These are phyloP conservation scores for Leptographium lundbergii DNA, from an alignment of 2,329 filamentous ascomycete species.

Conservation along the genomic window DNA sequence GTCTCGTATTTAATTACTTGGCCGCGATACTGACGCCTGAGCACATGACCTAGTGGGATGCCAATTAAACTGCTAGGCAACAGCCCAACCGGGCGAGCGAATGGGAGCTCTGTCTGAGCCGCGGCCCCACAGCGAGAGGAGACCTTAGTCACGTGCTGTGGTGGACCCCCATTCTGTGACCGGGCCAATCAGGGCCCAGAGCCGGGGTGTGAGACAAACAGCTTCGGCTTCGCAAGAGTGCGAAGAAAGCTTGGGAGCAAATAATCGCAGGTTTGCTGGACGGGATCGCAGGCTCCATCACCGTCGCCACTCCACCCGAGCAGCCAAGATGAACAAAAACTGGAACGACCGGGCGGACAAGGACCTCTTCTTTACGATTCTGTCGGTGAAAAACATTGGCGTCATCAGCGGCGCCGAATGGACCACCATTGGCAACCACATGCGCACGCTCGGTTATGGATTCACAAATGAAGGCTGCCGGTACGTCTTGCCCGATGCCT, in stretches of 20 bases:
- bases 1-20: neutral
- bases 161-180: neutral
- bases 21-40: slow-evolving; percentile 16
- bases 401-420: slow-evolving; percentile 51
- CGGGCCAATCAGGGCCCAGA: neutral
- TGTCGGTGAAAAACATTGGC: slow-evolving; percentile 50
- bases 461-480: slow-evolving; percentile 54
- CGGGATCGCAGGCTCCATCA: neutral
- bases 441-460: slow-evolving; percentile 46
- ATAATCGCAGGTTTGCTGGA: neutral
- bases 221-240: neutral
- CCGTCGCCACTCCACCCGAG: neutral
- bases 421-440: slow-evolving; percentile 48
- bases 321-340: slow-evolving; percentile 38
- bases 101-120: neutral
- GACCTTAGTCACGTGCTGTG: neutral
- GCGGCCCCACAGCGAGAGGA: neutral
- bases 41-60: slow-evolving; percentile 13
- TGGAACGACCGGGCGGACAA: slow-evolving; percentile 50
- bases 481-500: slow-evolving; percentile 24
- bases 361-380: slow-evolving; percentile 50
- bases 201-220: neutral
- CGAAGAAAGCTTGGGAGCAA: neutral
- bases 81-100: neutral
- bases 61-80: slow-evolving; percentile 1